Conservation (phyloP, 768 basidiomycete species). For the Pleurotus sapidus region DNA sequence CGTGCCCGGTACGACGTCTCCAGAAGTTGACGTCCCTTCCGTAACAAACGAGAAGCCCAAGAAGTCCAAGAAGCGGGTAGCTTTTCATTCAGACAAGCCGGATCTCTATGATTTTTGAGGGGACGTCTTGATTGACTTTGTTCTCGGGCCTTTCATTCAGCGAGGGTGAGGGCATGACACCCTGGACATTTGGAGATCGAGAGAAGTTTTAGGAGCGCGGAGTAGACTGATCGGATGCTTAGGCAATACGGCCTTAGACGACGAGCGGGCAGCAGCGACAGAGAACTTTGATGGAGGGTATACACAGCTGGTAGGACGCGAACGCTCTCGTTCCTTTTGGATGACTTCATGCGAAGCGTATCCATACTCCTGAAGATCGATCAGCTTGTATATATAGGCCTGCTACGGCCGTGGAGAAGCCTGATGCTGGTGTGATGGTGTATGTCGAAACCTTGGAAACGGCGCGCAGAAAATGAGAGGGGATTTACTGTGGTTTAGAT, state of each 20-base stretch:
- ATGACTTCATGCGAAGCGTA: conserved; percentile 2
- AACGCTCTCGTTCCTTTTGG: neutral
- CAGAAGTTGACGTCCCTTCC: neutral
- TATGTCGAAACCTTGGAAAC: neutral
- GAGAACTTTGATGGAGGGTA: conserved; percentile 1
- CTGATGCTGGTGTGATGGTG: neutral
- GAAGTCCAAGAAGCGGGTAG: conserved; percentile 64
- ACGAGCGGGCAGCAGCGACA: neutral
- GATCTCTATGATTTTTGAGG: conserved; percentile 74
- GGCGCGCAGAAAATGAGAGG: neutral
- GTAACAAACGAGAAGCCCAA: conserved; percentile 25
- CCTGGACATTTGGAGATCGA: neutral
- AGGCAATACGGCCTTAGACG: neutral
- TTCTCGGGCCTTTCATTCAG: neutral
- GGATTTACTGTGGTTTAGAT: neutral
- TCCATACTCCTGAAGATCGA: conserved; percentile 1
- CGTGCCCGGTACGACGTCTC: neutral
- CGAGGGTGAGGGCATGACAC: conserved; percentile 3
- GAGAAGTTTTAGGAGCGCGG: neutral
- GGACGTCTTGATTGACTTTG: neutral
- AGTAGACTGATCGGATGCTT: conserved; percentile 4
- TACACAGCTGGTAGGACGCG: neutral
- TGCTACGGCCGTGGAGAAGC: neutral
- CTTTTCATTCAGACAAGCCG: conserved; percentile 62
- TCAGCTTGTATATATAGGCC: neutral